Base-by-base conservation (phyloP, 495 filamentous ascomycete genomes). In the Usnea hakonensis region DNA sequence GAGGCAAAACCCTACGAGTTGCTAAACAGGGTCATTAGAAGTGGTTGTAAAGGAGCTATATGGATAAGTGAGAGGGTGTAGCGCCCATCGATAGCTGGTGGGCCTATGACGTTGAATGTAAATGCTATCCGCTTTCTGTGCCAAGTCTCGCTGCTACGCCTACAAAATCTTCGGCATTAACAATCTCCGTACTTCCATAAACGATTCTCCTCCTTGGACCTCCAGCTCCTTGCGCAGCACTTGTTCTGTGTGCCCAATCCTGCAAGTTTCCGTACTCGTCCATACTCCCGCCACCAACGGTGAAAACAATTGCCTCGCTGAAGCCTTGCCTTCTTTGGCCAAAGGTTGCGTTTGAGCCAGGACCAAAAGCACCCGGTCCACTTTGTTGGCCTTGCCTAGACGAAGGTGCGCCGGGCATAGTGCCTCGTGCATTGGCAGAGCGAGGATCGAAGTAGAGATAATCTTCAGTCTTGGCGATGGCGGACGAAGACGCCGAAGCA, bases 401-500 rank as follows among this genome's bases (percentile, higher is more conserved):
- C 66, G 79, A 77, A 53, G 87, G 76, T 65, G 89, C 23, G 74
- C 75, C 89, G 1, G 88, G 88, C 81, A 96, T 93, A n/a, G 87
- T 92, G 19, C 94, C 93, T 37, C 95, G 85, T 0, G 95, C 93
- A 68, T 94, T 95, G 28, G 93, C 87, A 67, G 87, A 93, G 46
- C 93, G 83, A 3, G 95, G 95, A 73, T 99, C 95, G 70, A 97
- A 97, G 78, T 97, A 97, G n/a, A 97, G 87, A 69, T 97, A 99
- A 68, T 88, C 88, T 69, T 99, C 95, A 7, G 95, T 97, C 77
- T 96, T 97, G 61, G 90, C 88, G 63, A 99, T 92, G 16, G 95
- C 95, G 26, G 87, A 91, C 3, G 90, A 90, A 16, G 89, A 91
- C 2, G 95, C 93, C 13, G 88, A 81, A 41, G 90, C 80, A 0